phyloP scores from a whole-genome alignment of 148 eudicot genomes.

The Diospyros kaki region DNA sequence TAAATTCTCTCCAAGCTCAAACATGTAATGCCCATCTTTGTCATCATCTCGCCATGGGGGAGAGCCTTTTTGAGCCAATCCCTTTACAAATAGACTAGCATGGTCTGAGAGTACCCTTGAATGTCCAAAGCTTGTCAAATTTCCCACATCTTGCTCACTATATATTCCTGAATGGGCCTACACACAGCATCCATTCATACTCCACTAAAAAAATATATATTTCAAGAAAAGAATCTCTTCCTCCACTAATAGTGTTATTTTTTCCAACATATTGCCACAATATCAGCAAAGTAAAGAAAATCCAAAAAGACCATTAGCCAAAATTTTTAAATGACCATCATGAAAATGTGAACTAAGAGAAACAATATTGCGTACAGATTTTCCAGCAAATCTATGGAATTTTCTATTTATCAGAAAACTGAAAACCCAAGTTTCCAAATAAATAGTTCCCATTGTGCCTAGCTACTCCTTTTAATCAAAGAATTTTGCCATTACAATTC shows the following conservation, averaged over 20 bases:
- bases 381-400: too few relatives aligned
- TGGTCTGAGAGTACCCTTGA: slow-evolving; percentile 64
- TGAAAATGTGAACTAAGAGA: not conserved
- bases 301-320: not conserved
- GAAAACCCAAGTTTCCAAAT: not conserved
- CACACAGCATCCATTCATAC: slow-evolving; percentile 81
- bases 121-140: slow-evolving; percentile 77
- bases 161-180: slow-evolving; percentile 96
- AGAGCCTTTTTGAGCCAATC: slow-evolving; percentile 83
- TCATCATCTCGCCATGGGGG: slow-evolving; percentile 98
- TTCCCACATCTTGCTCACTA: slow-evolving; percentile 88
- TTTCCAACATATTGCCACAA: slow-evolving; percentile 19
- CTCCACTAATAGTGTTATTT: slow-evolving; percentile 16
- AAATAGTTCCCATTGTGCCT: not conserved
- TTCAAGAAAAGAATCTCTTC: slow-evolving; percentile 16
- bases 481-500: not conserved
- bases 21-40: slow-evolving; percentile 97
- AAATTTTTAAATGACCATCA: not conserved
- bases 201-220: slow-evolving; percentile 29
- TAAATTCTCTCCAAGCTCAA: slow-evolving; percentile 97
- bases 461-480: not conserved
- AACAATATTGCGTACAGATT: not conserved
- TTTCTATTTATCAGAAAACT: not conserved
- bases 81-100: slow-evolving; percentile 72
- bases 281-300: not conserved